A percentile compares a stretch with the other conserved stretches of the same genome.
phyloP scores from a whole-genome alignment of 2,329 filamentous ascomycete genomes.

The Xylariaceae sp. region DNA sequence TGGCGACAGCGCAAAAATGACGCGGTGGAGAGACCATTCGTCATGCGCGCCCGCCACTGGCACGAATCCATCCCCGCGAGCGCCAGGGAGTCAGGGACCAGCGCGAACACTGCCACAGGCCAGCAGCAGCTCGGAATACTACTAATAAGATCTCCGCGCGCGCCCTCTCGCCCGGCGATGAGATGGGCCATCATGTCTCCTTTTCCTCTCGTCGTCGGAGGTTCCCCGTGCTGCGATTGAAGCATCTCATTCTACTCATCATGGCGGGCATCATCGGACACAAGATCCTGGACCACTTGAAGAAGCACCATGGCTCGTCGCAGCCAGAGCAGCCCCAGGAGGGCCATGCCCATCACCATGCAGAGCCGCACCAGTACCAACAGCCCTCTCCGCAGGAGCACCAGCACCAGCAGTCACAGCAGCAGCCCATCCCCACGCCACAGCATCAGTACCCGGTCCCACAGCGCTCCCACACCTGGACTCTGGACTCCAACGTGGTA shows the following conservation, averaged over 20 bases:
- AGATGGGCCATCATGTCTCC: constrained; percentile 15
- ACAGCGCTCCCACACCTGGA: constrained; percentile 16
- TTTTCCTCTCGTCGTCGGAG: background rate
- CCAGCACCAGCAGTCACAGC: constrained; percentile 1
- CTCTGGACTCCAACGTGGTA: constrained; percentile 39
- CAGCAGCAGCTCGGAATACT: no score
- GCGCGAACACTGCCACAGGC: no score
- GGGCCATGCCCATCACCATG: background rate
- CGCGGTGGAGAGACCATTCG: constrained; percentile 9
- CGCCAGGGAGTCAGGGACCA: no score
- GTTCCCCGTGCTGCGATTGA: constrained; percentile 1
- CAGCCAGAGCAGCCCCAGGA: no score
- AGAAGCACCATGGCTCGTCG: constrained; percentile 3
- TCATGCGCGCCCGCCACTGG: constrained; percentile 3
- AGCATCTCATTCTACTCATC: constrained; percentile 14
- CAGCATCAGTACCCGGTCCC: constrained; percentile 1
- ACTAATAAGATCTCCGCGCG: no score
- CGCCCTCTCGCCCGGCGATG: background rate
- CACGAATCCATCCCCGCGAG: no score
- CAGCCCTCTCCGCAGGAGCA: background rate
- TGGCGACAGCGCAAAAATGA: background rate
- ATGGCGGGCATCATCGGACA: constrained; percentile 18
- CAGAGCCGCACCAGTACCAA: background rate
- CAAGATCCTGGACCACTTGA: constrained; percentile 12
- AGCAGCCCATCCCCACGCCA: background rate